Conservation (phyloP, 1,139 yeast genomes). For the Nakaseomyces sp. region DNA sequence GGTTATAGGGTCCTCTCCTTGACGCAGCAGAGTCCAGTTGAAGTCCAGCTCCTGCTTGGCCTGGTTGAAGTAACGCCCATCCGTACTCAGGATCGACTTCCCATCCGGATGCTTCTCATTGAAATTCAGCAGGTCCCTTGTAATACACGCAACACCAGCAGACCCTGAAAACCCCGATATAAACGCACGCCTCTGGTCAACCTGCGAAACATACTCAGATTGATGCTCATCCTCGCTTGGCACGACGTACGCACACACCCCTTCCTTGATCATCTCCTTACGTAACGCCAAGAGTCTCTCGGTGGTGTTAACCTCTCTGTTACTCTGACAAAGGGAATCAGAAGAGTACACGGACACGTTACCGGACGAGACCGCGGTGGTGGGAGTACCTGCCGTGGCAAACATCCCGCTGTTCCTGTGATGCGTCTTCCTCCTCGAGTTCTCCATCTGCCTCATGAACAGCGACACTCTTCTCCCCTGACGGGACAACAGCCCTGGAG, state of each 20-base stretch:
- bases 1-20: slow-evolving; percentile 65
- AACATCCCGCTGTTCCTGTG: slow-evolving; percentile 9
- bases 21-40: slow-evolving; percentile 80
- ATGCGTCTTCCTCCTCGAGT: slow-evolving; percentile 17
- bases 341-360: slow-evolving; percentile 33
- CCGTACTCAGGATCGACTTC: slow-evolving; percentile 78
- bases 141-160: slow-evolving; percentile 86
- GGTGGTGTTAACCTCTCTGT: slow-evolving; percentile 45
- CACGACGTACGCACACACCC: slow-evolving; percentile 68
- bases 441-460: slow-evolving; percentile 30
- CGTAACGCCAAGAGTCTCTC: slow-evolving; percentile 57
- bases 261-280: slow-evolving; percentile 51
- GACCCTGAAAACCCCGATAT: slow-evolving; percentile 90
- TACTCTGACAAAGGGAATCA: slow-evolving; percentile 32
- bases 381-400: slow-evolving; percentile 13
- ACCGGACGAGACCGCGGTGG: slow-evolving; percentile 4
- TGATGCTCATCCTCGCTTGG: slow-evolving; percentile 95
- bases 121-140: slow-evolving; percentile 50
- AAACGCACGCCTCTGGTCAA: slow-evolving; percentile 77
- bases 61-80: slow-evolving; percentile 89
- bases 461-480: slow-evolving; percentile 47
- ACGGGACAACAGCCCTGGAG: slow-evolving; percentile 69
- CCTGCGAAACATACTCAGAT: slow-evolving; percentile 73
- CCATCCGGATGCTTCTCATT: slow-evolving; percentile 34
- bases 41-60: slow-evolving; percentile 81